Base-by-base conservation (phyloP, 140 eudicot species). In the Bidens hawaiensis region DNA sequence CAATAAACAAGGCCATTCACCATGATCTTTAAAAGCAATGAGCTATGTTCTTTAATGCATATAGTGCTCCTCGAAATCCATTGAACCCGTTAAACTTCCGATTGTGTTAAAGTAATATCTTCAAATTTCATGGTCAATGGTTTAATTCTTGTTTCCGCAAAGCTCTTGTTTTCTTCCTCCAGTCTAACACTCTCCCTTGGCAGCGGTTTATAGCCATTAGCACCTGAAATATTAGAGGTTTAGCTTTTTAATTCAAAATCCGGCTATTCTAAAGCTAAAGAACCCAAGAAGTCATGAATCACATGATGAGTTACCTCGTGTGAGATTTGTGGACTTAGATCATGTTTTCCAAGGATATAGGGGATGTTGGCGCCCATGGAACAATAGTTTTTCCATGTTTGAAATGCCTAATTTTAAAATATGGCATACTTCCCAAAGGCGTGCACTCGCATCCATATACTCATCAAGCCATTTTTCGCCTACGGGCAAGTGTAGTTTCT, bases 391-490 rank as follows among this genome's bases (percentile, higher is more conserved):
- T 62, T 91, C 98, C 91, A 87, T 65, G 77, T 65, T 68, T 0
- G 86, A 84, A 18, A 84, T 71, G 3, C 83, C 91, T 0, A 88
- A 60, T 75, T 91, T 91, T 7, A 91, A 62, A 12, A 75, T 84
- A 74, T 78, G 96, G 31, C 98, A 91, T 30, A 94, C 89, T 19
- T 91, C 96, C 98, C 98, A 91, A 22, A 91, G 89, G 40, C 94
- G 77, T 2, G 91, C 77, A 71, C 96, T 91, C 52, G 87, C 98
- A 47, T 91, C 98, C 98, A 91, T 91, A 78, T 87, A 91, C 73
- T 91, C 98, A 60, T 91, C 96, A 40, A 90, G 90, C 96, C 97
- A 90, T 78, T 90, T 90, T 43, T 82, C 97, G 14, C 97, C 97
- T 0, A 79, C 64, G 10, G 98, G 96, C 52, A 91, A 72, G 60